Base-by-base conservation (phyloP, 2,329 filamentous ascomycete genomes). In the Remersonia thermophila region DNA sequence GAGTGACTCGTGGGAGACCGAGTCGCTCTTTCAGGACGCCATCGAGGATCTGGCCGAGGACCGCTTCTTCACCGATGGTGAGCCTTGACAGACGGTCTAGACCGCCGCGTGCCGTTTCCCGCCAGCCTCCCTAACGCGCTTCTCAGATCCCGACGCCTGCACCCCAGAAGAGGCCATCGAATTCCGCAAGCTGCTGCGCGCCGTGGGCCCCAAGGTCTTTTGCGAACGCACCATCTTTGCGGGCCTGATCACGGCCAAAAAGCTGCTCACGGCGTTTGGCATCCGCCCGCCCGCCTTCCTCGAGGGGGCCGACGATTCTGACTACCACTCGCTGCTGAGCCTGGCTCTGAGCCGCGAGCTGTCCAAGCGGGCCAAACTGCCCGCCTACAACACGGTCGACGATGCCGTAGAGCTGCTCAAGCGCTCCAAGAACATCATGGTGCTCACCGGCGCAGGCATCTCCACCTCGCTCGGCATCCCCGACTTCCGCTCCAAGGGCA, bases 381-480 rank as follows among this genome's bases (percentile, higher is more conserved):
- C 67, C 15, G 66, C 79, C 42, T 87, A 84, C 68, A 94, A 94
- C 62, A 78, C 80, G 1, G 69, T 96, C 35, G 82, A 93, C 45
- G 86, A 98, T 59, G 91, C 84, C 4, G 86, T 91, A 7, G 61
- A 68, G 11, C 66, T 98, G 34, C 69, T 98, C 30, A 67, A 74
- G 48, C 71, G 72, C 40, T 76, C 79, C 39, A 73, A 73, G 47
- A 93, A 94, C 57, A 87, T 98, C 56, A 75, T 98, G 51, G 82
- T 96, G 46, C 73, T 98, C 47, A 96, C 91, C 1, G 91, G 91
- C 35, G 91, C 91, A 13, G 91, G 91, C 47, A 96, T 98, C 48
- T 95, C 87, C 17, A 98, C 91, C 1, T 94, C 85, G 35, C 75
- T 98, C 14, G 91, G 91, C 42, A 96, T 98, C 41, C 91, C 91